Conservation (phyloP, 2,329 filamentous ascomycete genomes). For the Hypomyces rosellus region DNA sequence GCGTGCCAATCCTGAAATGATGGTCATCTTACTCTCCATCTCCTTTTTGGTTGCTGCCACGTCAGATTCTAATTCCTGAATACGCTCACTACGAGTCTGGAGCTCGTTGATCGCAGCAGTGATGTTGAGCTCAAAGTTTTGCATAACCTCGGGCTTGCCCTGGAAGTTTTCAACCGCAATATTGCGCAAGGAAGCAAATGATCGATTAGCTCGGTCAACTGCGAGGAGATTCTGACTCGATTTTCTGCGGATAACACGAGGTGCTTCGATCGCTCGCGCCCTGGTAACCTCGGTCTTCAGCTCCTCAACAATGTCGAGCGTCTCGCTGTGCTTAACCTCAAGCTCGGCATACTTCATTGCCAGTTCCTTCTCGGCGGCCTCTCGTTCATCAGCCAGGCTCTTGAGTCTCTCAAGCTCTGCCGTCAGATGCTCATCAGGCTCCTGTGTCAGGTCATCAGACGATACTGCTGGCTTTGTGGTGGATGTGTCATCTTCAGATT, state of each 20-base stretch:
- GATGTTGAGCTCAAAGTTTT: conserved; percentile 87
- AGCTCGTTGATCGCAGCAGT: conserved; percentile 91
- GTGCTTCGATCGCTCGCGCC: conserved; percentile 59
- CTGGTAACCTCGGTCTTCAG: conserved; percentile 82
- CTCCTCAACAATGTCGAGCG: conserved; percentile 80
- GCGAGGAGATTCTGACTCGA: conserved; percentile 84
- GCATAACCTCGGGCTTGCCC: conserved; percentile 72
- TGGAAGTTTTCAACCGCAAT: conserved; percentile 85
- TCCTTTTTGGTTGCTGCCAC: conserved; percentile 81
- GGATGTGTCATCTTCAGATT: conserved; percentile 34
- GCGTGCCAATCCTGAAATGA: conserved; percentile 88
- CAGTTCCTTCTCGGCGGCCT: conserved; percentile 66
- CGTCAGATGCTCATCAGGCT: conserved; percentile 36
- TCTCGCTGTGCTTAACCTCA: conserved; percentile 72
- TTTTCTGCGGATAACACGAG: conserved; percentile 79
- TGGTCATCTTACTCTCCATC: conserved; percentile 93
- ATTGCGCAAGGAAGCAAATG: conserved; percentile 81
- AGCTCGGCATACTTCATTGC: conserved; percentile 76
- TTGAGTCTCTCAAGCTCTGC: conserved; percentile 68
- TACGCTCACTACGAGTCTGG: conserved; percentile 77
- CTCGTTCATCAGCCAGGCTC: conserved; percentile 66
- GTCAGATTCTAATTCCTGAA: conserved; percentile 83
- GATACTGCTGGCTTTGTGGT: conserved; percentile 38
- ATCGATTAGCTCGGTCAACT: conserved; percentile 85
- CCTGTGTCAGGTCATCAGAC: conserved; percentile 33